Base-by-base conservation (phyloP, 179 eudicot species). In the Silene vulgaris region DNA sequence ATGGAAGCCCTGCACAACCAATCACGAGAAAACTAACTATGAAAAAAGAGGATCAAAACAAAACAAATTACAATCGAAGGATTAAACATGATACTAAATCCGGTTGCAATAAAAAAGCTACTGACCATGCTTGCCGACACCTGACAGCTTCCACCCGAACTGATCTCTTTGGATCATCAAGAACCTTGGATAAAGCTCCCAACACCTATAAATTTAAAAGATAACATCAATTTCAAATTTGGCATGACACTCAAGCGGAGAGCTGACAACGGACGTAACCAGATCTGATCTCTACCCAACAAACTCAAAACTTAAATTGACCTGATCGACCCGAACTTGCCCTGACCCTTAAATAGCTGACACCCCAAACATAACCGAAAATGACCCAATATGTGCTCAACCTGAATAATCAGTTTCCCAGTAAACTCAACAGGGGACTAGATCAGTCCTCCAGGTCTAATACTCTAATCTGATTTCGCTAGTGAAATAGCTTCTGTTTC, bases 131-230 rank as follows among this genome's bases (percentile, higher is more conserved):
- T 72, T 87, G 92, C 64, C 93, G 87, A 72, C 98, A 94, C 86
- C 87, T 89, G 61, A 89, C 96, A 82, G 98, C 98, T 81, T 94
- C 98, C 86, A 80, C 89, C 60, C 98, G 90, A 74, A 94, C 96
- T 75, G 75, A 80, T 72, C 97, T 84, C 86, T 92, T 94, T 75
- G 96, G 98, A 83, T 94, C 98, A 87, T 86, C 96, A 72, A 94
- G 90, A 81, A 86, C 92, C 82, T 85, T 87, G 50, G 88, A 79
- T 80, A 91, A 82, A 54, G 89, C 89, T 76, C 71, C 74, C 71
- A 94, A 72, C 17, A 94, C 98, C 98, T 90, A 71, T 65, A 73
- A 29, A 74, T 69, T 63, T 40, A 52, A 23, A 50, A 69, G 14
- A 50, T 12, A 12, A 52, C 14, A 3, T 8, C 5, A 26, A 12